Evolutionary conservation across 2,329 filamentous ascomycete species (phyloP).

Genomic region (Penicillium aurantiogriseum): DNA sequence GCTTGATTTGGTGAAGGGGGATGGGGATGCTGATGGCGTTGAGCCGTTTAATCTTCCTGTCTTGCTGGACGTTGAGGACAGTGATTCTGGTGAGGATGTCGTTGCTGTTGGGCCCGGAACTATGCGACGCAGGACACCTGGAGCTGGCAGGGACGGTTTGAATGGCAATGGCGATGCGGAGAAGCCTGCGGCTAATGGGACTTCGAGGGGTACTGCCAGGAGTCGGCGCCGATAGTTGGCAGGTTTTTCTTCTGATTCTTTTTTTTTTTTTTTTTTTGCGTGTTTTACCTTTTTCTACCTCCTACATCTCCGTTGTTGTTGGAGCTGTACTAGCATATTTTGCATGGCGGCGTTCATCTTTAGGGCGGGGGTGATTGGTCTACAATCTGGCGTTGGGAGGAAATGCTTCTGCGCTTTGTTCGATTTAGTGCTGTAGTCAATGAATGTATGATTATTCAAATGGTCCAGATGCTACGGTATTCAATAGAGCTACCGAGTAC

Average conservation of each 20-base stretch:
- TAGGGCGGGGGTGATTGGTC: neutral
- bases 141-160: conserved; percentile 63
- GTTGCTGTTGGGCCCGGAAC: conserved; percentile 70
- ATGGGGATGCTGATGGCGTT: conserved; percentile 53
- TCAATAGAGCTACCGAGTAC: neutral
- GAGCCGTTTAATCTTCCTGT: conserved; percentile 87
- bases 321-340: neutral
- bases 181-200: conserved; percentile 28
- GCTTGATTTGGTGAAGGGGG: conserved; percentile 64
- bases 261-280: no score
- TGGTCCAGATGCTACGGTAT: no score
- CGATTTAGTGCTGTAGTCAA: neutral
- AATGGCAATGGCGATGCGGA: conserved; percentile 32
- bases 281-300: neutral
- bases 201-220: conserved; percentile 22
- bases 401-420: neutral
- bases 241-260: neutral
- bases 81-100: conserved; percentile 90
- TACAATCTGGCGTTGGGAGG: neutral
- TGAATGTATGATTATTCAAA: neutral
- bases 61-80: conserved; percentile 86
- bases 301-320: neutral
- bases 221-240: conserved; percentile 32
- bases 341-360: conserved; percentile 3
- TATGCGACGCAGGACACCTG: conserved; percentile 80